These are phyloP conservation scores for Xylaria sp. DNA, from an alignment of 2,329 filamentous ascomycete species.

Conservation along the genomic window DNA sequence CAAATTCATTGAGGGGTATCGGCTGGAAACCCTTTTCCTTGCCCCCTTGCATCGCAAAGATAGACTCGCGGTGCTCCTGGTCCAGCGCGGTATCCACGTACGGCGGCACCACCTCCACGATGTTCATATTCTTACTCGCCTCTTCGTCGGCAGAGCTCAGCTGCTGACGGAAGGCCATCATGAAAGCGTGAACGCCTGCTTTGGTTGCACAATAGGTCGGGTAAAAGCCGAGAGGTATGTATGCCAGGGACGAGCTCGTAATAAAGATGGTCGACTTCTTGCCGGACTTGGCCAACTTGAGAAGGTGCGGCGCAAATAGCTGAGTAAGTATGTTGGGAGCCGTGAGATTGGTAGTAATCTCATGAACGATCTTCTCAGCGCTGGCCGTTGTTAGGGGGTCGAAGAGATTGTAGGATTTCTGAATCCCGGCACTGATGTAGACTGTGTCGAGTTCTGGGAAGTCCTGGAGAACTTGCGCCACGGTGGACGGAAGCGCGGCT, in stretches of 20 bases:
- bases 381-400: not conserved
- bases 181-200: slow-evolving; percentile 44
- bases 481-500: not conserved
- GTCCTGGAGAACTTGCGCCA: not conserved
- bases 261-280: slow-evolving; percentile 44
- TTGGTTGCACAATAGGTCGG: slow-evolving; percentile 51
- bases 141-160: slow-evolving; percentile 38
- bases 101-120: not conserved
- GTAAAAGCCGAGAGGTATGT: slow-evolving; percentile 45
- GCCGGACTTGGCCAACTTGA: not conserved
- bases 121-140: not conserved
- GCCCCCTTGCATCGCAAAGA: slow-evolving; percentile 38
- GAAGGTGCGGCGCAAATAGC: not conserved
- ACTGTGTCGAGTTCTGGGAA: slow-evolving; percentile 11
- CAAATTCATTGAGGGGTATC: slow-evolving; percentile 50
- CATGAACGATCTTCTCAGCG: not conserved
- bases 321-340: slow-evolving; percentile 4
- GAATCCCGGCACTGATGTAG: not conserved
- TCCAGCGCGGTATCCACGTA: not conserved
- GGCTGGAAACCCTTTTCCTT: slow-evolving; percentile 41
- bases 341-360: slow-evolving; percentile 6
- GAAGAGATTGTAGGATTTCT: slow-evolving; percentile 1
- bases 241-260: slow-evolving; percentile 46
- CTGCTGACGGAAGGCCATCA: slow-evolving; percentile 45
- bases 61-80: slow-evolving; percentile 38